Evolutionary conservation across 1,284 basidiomycete species (phyloP).

Genomic region (Irpex sp.): DNA sequence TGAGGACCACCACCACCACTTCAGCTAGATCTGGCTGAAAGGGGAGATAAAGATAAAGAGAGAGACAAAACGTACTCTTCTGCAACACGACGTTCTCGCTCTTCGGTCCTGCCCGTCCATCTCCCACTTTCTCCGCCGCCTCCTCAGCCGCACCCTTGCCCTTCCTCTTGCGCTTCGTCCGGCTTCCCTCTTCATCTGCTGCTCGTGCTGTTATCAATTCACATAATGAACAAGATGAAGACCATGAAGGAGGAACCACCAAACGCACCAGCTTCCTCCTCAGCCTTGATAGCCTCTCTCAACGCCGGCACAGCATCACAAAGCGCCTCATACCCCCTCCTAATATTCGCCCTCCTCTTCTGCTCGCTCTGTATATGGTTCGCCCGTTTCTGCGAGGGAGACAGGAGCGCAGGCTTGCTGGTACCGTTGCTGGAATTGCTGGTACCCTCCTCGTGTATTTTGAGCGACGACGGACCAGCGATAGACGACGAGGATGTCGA

Average conservation of each 20-base stretch:
- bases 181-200: conserved; percentile 16
- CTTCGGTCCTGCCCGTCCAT: conserved; percentile 78
- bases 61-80: conserved; percentile 59
- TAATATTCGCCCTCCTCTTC: conserved; percentile 88
- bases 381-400: conserved; percentile 81
- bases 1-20: not conserved
- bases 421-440: conserved; percentile 1
- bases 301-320: conserved; percentile 79
- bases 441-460: conserved; percentile 1
- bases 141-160: conserved; percentile 17
- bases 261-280: conserved; percentile 44
- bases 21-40: not conserved
- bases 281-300: conserved; percentile 66
- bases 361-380: conserved; percentile 91
- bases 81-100: conserved; percentile 83
- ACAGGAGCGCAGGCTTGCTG: conserved; percentile 30
- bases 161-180: conserved; percentile 28
- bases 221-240: not conserved
- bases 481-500: conserved; percentile 6
- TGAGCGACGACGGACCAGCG: conserved; percentile 1
- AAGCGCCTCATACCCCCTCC: conserved; percentile 82
- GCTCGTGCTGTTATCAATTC: conserved; percentile 16
- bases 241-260: too few relatives aligned
- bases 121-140: conserved; percentile 47
- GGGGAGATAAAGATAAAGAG: not conserved